Evolutionary conservation across 495 filamentous ascomycete species (phyloP).

Genomic region (Gamarada debralockiae): DNA sequence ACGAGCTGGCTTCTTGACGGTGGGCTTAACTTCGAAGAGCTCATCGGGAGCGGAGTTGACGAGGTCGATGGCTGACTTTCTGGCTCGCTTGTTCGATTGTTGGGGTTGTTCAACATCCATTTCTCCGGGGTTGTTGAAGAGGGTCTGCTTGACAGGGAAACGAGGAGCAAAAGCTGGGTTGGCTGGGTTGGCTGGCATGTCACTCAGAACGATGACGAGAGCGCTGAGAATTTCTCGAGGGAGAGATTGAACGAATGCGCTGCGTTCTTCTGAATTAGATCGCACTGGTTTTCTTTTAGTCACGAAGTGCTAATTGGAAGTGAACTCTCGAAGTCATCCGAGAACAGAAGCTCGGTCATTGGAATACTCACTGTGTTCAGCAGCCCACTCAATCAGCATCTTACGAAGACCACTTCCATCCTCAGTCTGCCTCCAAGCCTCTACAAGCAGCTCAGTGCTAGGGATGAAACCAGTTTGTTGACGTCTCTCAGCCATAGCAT

Average conservation of each 20-base stretch:
- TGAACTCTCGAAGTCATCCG: too few relatives aligned
- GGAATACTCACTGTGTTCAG: constrained; percentile 43
- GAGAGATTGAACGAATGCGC: constrained; percentile 47
- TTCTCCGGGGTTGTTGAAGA: constrained; percentile 14
- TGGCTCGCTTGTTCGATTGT: constrained; percentile 15
- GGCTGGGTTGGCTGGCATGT: constrained; percentile 28
- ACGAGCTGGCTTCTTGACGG: constrained; percentile 33
- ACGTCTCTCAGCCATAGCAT: constrained; percentile 47
- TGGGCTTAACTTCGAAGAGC: constrained; percentile 22
- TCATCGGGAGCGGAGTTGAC: constrained; percentile 28
- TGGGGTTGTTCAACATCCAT: constrained; percentile 7
- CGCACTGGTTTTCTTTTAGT: constrained; percentile 16
- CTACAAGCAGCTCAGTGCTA: constrained; percentile 45
- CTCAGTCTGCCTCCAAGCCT: constrained; percentile 51
- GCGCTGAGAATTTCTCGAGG: constrained; percentile 52
- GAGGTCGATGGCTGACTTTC: constrained; percentile 27
- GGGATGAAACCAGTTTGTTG: constrained; percentile 44
- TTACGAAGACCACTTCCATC: constrained; percentile 50
- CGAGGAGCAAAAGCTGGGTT: neutral
- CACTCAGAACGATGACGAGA: constrained; percentile 52
- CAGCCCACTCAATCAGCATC: constrained; percentile 51
- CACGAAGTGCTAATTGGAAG: too few relatives aligned
- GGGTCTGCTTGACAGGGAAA: constrained; percentile 15
- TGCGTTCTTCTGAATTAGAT: constrained; percentile 38
- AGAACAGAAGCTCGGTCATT: too few relatives aligned